A percentile compares a stretch with the other conserved stretches of the same genome.
phyloP scores from a whole-genome alignment of 208 protist genomes.

The Spongospora subterranea region DNA sequence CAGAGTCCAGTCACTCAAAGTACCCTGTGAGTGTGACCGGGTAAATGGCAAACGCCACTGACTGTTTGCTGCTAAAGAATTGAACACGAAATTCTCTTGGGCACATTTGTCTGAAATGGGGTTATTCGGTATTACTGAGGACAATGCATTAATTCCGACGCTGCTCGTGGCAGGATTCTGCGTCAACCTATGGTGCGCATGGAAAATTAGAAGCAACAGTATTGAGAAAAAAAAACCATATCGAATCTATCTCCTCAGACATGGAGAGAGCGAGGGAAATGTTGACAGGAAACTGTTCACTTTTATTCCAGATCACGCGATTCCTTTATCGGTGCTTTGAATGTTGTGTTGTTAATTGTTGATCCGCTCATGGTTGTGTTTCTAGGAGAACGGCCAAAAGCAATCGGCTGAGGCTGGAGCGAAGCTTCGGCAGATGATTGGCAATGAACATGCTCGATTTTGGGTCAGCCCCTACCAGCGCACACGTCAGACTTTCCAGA shows the following conservation, averaged over 20 bases:
- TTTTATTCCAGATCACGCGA: constrained; percentile 21
- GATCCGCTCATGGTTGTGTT: neutral
- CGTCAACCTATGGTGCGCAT: neutral
- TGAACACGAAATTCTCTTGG: no score
- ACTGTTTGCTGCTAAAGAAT: no score
- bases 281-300: constrained; percentile 24
- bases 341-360: no score
- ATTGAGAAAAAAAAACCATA: neutral
- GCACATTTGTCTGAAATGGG: no score
- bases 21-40: no score
- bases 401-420: neutral
- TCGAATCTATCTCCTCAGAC: constrained; percentile 6
- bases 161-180: neutral
- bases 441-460: constrained; percentile 32
- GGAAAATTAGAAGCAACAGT: neutral
- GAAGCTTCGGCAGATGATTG: neutral
- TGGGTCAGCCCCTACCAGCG: constrained; percentile 45
- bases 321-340: neutral
- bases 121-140: no score
- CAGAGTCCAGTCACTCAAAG: no score
- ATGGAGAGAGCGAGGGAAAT: constrained; percentile 13
- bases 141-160: no score
- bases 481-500: neutral
- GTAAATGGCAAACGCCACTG: no score
- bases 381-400: neutral